phyloP scores from a whole-genome alignment of 1,139 yeast species.

The Suhomyces maxii region DNA sequence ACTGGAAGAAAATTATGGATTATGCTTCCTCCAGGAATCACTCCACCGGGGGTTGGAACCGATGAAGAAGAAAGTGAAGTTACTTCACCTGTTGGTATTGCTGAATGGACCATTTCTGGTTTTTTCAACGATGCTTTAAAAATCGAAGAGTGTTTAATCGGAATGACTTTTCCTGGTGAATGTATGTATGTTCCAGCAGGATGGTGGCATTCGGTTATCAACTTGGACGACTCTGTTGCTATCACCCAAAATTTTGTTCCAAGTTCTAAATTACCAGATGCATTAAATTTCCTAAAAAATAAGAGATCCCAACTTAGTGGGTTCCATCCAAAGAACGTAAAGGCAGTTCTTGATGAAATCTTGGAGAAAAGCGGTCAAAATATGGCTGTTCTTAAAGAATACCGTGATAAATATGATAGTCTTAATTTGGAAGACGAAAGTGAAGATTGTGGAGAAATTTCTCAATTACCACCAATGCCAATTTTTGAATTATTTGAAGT shows the following conservation, averaged over 20 bases:
- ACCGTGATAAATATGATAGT: conserved; percentile 19
- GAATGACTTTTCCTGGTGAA: conserved; percentile 79
- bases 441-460: conserved; percentile 48
- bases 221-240: conserved; percentile 75
- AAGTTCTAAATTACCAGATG: conserved; percentile 53
- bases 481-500: conserved; percentile 57
- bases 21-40: conserved; percentile 74
- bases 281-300: conserved; percentile 64
- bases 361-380: conserved; percentile 20
- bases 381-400: conserved; percentile 18
- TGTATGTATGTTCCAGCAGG: conserved; percentile 88
- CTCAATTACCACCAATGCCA: conserved; percentile 49
- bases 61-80: conserved; percentile 82
- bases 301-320: conserved; percentile 78
- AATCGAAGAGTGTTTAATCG: conserved; percentile 57
- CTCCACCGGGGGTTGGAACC: conserved; percentile 86
- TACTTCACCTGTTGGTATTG: conserved; percentile 86
- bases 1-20: conserved; percentile 82
- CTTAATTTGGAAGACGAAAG: conserved; percentile 22
- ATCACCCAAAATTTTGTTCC: conserved; percentile 90
- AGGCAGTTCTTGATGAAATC: conserved; percentile 33
- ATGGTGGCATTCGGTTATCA: conserved; percentile 95
- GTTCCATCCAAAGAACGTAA: conserved; percentile 58
- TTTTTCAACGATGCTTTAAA: conserved; percentile 63
- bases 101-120: conserved; percentile 87